A percentile compares a stretch with the other conserved stretches of the same genome.
Conservation (phyloP, 208 protist species). For the Trypanosoma boissoni region DNA sequence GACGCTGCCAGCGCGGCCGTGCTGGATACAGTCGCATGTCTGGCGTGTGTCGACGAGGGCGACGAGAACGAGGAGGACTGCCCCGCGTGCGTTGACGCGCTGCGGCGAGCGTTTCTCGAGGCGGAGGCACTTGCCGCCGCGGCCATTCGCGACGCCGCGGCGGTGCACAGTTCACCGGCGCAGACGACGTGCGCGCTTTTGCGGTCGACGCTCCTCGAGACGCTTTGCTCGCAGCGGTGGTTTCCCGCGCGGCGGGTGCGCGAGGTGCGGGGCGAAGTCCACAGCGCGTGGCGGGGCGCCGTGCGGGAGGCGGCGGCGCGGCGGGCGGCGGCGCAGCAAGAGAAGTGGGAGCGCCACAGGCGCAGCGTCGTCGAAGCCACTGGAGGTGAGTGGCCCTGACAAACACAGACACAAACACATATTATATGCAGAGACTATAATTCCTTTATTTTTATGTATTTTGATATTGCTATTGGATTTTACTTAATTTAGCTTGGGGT, state of each 20-base stretch:
- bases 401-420: no score
- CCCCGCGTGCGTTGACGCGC: not conserved
- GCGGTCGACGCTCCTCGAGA: conserved; percentile 13
- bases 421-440: not conserved
- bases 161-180: not conserved
- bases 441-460: conserved; percentile 8
- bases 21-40: conserved; percentile 1
- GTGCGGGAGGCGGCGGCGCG: not conserved
- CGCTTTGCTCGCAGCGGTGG: conserved; percentile 9
- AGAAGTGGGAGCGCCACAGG: conserved; percentile 14
- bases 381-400: conserved; percentile 11
- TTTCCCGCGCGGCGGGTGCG: conserved; percentile 13
- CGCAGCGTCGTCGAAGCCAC: not conserved
- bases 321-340: not conserved
- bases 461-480: conserved; percentile 17
- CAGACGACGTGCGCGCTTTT: conserved; percentile 15
- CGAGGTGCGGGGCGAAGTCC: not conserved
- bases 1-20: conserved; percentile 2
- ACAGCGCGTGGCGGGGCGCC: not conserved
- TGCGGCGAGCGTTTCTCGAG: not conserved
- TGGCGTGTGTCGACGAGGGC: not conserved
- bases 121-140: not conserved
- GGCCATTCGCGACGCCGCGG: not conserved
- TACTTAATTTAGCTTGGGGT: not conserved
- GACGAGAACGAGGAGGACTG: no score